These are phyloP conservation scores for Narthecium ossifragum DNA, from an alignment of 106 monocot species.

Conservation along the genomic window DNA sequence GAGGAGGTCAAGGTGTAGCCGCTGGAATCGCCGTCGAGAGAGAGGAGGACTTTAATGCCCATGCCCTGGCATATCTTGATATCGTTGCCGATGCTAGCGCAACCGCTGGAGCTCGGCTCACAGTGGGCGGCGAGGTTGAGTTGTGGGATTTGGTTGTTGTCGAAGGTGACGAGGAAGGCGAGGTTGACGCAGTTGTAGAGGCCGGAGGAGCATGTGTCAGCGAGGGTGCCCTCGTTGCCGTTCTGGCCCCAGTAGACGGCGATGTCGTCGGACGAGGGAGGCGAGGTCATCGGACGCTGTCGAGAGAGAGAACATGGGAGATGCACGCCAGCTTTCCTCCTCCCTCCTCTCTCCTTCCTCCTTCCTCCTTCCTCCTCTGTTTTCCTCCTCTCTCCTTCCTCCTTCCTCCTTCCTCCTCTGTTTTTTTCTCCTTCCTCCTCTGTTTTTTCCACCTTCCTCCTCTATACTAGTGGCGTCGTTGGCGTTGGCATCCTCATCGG, in stretches of 20 bases:
- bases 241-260: slow-evolving; percentile 91
- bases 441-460: no score
- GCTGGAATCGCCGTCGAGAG: slow-evolving; percentile 34
- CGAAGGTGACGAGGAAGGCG: slow-evolving; percentile 53
- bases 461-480: no score
- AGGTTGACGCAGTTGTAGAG: slow-evolving; percentile 42
- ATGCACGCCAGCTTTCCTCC: no score
- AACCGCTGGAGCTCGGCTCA: slow-evolving; percentile 19
- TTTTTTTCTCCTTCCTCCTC: no score
- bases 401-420: no score
- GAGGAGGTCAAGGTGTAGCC: slow-evolving; percentile 31
- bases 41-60: slow-evolving; percentile 34
- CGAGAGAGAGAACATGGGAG: no score
- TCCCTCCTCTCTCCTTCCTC: no score
- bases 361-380: no score
- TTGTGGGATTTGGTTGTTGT: slow-evolving; percentile 41
- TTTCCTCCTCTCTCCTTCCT: no score
- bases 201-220: slow-evolving; percentile 35
- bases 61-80: slow-evolving; percentile 30
- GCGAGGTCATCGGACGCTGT: no score
- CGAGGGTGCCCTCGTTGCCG: slow-evolving; percentile 51
- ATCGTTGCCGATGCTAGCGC: slow-evolving; percentile 26
- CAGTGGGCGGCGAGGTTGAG: slow-evolving; percentile 67
- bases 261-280: no score
- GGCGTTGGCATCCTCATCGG: no score